phyloP scores from a whole-genome alignment of 306 rosid species.

The Leucaena leucocephala region DNA sequence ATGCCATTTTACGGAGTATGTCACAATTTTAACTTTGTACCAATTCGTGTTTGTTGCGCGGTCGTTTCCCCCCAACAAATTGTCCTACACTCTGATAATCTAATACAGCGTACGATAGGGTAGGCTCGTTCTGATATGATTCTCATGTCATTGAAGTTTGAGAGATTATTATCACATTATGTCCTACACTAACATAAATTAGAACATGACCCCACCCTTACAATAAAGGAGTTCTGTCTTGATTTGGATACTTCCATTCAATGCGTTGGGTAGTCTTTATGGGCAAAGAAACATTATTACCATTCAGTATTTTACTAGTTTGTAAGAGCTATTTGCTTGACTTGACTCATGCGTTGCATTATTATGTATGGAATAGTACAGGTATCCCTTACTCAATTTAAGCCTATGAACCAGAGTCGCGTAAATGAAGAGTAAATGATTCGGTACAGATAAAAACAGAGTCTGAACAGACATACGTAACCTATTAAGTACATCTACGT shows the following conservation, averaged over 20 bases:
- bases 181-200: constrained; percentile 18
- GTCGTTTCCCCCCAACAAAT: constrained; percentile 50
- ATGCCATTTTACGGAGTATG: constrained; percentile 88
- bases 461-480: neutral
- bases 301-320: neutral
- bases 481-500: neutral
- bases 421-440: neutral
- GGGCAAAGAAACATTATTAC: constrained; percentile 25
- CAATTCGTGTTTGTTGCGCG: constrained; percentile 44
- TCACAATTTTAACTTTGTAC: constrained; percentile 39
- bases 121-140: constrained; percentile 30
- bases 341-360: neutral
- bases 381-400: neutral
- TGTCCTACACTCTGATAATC: constrained; percentile 39
- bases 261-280: constrained; percentile 30
- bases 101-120: neutral
- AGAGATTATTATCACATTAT: neutral
- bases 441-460: neutral
- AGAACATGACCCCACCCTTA: constrained; percentile 46
- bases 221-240: constrained; percentile 38
- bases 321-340: neutral
- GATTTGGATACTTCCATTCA: constrained; percentile 37
- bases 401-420: neutral
- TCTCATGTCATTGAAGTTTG: constrained; percentile 38
- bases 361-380: neutral